These are phyloP conservation scores for Calocybe gangraenosa DNA, from an alignment of 768 basidiomycete species.

Conservation along the genomic window DNA sequence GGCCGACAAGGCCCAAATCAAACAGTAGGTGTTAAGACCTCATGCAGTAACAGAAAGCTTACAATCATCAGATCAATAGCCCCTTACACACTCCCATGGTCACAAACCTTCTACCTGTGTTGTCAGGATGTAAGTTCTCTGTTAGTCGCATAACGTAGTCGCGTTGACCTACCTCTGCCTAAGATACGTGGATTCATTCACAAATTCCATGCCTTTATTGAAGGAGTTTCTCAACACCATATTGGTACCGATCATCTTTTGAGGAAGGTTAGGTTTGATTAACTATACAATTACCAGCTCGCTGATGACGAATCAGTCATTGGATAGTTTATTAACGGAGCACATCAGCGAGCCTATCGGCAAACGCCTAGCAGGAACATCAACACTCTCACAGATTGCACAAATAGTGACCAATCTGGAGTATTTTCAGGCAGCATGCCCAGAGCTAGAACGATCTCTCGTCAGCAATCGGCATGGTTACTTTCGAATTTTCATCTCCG, in stretches of 20 bases:
- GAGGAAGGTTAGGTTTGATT: constrained; percentile 57
- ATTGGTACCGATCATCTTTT: constrained; percentile 89
- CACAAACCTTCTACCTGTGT: constrained; percentile 90
- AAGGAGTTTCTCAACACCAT: constrained; percentile 90
- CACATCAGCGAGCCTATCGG: constrained; percentile 76
- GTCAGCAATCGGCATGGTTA: constrained; percentile 68
- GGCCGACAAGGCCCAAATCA: constrained; percentile 58
- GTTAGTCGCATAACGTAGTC: background rate
- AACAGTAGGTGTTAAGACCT: constrained; percentile 36
- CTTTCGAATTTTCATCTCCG: background rate
- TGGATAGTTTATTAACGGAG: constrained; percentile 76
- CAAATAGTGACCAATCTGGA: constrained; percentile 93
- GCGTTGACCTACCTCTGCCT: background rate
- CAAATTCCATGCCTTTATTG: constrained; percentile 94
- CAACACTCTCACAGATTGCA: constrained; percentile 84
- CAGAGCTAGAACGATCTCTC: constrained; percentile 80
- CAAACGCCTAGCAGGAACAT: constrained; percentile 67
- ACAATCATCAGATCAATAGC: constrained; percentile 45
- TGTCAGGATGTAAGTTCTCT: constrained; percentile 74
- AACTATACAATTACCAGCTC: background rate
- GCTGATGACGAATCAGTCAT: constrained; percentile 47
- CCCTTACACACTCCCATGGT: constrained; percentile 86
- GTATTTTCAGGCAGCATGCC: constrained; percentile 82
- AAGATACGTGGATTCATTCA: constrained; percentile 61
- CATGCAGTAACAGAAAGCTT: constrained; percentile 1